Evolutionary conservation across 2,329 filamentous ascomycete species (phyloP).

Genomic region (Ceratocystis variospora): DNA sequence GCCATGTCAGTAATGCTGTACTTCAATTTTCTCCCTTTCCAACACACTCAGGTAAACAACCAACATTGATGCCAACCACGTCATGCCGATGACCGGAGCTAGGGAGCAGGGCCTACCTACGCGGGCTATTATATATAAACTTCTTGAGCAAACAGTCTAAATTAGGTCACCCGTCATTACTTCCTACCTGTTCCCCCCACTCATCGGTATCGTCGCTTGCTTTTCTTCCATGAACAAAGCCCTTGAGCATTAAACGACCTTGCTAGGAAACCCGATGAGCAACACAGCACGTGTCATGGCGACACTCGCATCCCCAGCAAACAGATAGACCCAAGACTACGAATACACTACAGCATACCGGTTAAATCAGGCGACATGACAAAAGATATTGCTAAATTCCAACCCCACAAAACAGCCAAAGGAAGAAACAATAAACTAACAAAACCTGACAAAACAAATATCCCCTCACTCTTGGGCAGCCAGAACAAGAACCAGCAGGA

Average conservation of each 20-base stretch:
- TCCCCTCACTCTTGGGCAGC: background rate
- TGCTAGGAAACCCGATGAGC: background rate
- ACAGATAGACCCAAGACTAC: background rate
- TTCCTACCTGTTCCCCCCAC: too few relatives aligned
- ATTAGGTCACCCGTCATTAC: too few relatives aligned
- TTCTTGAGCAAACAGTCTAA: background rate
- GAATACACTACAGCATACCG: background rate
- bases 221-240: too few relatives aligned
- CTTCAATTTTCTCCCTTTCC: background rate
- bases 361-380: background rate
- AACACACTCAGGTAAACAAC: background rate
- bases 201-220: too few relatives aligned
- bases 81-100: background rate
- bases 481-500: background rate
- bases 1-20: background rate
- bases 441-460: background rate
- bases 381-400: constrained; percentile 13
- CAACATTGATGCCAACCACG: background rate
- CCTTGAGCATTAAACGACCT: too few relatives aligned
- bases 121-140: background rate
- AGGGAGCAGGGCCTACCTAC: background rate
- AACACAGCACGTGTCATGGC: background rate
- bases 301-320: background rate
- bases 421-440: background rate
- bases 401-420: constrained; percentile 9